Conservation (phyloP, 2,329 filamentous ascomycete species). For the Emydomyces testavorans region DNA sequence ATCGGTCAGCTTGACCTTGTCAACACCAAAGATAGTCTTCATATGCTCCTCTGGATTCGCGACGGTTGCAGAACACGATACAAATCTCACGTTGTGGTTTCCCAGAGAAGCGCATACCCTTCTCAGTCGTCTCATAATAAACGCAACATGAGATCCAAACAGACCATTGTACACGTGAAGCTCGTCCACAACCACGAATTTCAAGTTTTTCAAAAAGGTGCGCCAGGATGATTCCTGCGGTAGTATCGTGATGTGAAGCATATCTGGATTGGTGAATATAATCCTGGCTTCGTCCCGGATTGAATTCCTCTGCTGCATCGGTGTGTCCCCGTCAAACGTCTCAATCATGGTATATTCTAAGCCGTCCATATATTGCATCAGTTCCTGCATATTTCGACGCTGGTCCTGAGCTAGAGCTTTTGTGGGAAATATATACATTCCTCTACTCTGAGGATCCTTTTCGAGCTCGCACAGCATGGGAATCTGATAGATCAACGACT, state of each 20-base stretch:
- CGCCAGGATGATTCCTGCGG: conserved; percentile 88
- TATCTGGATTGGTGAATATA: conserved; percentile 96
- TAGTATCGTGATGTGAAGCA: conserved; percentile 88
- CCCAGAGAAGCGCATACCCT: conserved; percentile 83
- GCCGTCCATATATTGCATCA: conserved; percentile 67
- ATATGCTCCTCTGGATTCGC: conserved; percentile 88
- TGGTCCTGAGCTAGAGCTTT: conserved; percentile 96
- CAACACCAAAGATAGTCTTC: conserved; percentile 81
- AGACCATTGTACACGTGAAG: conserved; percentile 93
- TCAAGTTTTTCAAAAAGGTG: conserved; percentile 73
- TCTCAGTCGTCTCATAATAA: conserved; percentile 82
- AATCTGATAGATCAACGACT: conserved; percentile 95
- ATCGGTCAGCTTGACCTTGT: conserved; percentile 69
- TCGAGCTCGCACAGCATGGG: conserved; percentile 83
- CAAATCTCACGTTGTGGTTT: conserved; percentile 73
- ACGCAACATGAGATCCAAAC: conserved; percentile 84
- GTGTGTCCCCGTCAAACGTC: conserved; percentile 92
- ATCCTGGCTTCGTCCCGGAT: conserved; percentile 84
- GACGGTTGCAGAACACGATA: conserved; percentile 93
- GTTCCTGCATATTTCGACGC: conserved; percentile 71
- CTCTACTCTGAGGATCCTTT: conserved; percentile 60
- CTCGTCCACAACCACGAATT: conserved; percentile 83
- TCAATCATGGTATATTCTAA: conserved; percentile 69
- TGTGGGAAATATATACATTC: conserved; percentile 97
- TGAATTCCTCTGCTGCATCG: conserved; percentile 61